A percentile compares a stretch with the other conserved stretches of the same genome.
Conservation (phyloP, 345 rosid genomes). For the Turnera subulata region DNA sequence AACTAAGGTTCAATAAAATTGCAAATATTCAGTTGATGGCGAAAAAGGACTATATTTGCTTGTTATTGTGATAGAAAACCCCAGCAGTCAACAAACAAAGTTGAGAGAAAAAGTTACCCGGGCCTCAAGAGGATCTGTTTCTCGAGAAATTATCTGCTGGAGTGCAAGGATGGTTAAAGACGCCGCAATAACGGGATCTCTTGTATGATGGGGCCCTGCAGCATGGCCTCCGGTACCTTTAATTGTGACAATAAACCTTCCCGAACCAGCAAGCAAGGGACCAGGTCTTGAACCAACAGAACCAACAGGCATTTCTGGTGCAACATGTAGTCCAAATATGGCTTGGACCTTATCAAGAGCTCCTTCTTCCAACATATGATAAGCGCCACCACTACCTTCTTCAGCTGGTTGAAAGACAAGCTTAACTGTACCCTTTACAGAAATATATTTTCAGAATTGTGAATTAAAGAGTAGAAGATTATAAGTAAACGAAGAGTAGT, state of each 20-base stretch:
- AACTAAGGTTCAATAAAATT: neutral
- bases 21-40: neutral
- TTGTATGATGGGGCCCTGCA: constrained; percentile 36
- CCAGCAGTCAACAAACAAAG: neutral
- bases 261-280: constrained; percentile 43
- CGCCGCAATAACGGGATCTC: constrained; percentile 43
- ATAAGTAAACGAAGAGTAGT: neutral
- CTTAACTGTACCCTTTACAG: constrained; percentile 42
- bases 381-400: constrained; percentile 50
- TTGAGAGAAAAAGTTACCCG: constrained; percentile 20
- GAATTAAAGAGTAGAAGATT: neutral
- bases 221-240: constrained; percentile 51
- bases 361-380: constrained; percentile 48
- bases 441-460: constrained; percentile 3
- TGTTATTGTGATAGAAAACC: neutral
- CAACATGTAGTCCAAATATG: constrained; percentile 47
- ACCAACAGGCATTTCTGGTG: constrained; percentile 36
- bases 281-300: constrained; percentile 48
- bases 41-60: neutral
- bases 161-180: constrained; percentile 46
- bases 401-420: constrained; percentile 70
- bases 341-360: constrained; percentile 42
- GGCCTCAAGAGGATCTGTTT: constrained; percentile 50
- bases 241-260: constrained; percentile 34
- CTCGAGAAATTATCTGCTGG: constrained; percentile 55